Evolutionary conservation across 768 basidiomycete species (phyloP).

Genomic region (Leucocoprinus birnbaumii): DNA sequence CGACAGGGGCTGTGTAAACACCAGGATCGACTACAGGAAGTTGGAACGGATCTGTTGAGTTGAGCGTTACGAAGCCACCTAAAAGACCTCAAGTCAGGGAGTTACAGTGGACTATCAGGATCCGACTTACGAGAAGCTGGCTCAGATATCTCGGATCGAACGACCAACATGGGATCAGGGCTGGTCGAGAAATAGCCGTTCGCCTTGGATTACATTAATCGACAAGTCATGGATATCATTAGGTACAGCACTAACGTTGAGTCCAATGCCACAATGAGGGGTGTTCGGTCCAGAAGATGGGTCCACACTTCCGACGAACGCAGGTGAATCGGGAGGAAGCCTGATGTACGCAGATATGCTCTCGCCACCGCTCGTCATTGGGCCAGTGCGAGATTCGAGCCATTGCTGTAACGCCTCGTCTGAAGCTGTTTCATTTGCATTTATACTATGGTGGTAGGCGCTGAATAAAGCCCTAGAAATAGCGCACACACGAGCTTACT

Average conservation of each 20-base stretch:
- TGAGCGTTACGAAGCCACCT: slow-evolving; percentile 27
- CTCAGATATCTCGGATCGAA: background rate
- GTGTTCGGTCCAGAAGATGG: slow-evolving; percentile 10
- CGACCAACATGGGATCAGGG: background rate
- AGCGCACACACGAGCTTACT: slow-evolving; percentile 1
- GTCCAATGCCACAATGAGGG: slow-evolving; percentile 8
- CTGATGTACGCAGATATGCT: slow-evolving; percentile 4
- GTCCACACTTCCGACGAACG: slow-evolving; percentile 6
- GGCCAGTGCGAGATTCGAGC: slow-evolving; percentile 11
- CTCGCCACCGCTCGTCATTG: background rate
- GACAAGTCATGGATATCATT: background rate
- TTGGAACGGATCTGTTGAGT: slow-evolving; percentile 31
- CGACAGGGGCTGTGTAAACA: slow-evolving; percentile 29
- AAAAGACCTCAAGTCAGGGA: background rate
- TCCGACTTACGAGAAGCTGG: background rate
- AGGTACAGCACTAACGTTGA: slow-evolving; percentile 3
- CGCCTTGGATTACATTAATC: background rate
- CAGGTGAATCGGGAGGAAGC: slow-evolving; percentile 1
- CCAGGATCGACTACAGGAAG: slow-evolving; percentile 43
- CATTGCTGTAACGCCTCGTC: slow-evolving; percentile 8
- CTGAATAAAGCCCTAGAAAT: no score
- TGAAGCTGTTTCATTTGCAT: background rate
- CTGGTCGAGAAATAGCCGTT: background rate
- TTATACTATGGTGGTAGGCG: background rate
- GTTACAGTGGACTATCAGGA: background rate